Conservation (phyloP, 306 rosid species). For the Corylus americana region DNA sequence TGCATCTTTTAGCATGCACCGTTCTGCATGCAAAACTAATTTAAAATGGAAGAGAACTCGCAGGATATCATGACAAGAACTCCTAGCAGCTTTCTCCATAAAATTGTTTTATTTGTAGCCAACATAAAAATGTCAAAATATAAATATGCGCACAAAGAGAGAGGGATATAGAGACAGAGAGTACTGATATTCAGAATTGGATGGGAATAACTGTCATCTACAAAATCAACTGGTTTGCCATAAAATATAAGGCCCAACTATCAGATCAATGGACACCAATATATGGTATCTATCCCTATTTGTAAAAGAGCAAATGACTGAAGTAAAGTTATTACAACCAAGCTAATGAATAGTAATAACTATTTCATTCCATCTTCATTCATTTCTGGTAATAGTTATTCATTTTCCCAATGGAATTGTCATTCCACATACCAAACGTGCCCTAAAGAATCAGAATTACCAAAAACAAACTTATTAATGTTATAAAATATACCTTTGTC, state of each 20-base stretch:
- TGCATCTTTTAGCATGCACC: background rate
- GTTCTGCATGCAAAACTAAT: background rate
- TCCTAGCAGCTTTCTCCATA: background rate
- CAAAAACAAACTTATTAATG: background rate
- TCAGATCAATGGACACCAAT: conserved; percentile 34
- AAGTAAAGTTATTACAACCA: no score
- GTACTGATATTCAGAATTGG: background rate
- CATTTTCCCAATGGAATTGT: no score
- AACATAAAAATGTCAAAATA: background rate
- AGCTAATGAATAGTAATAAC: no score
- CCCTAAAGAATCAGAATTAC: background rate
- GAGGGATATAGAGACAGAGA: background rate
- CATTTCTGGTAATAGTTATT: no score
- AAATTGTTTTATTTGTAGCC: background rate
- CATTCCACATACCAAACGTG: no score
- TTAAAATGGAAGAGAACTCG: background rate
- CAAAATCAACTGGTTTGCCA: background rate
- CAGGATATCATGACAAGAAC: background rate
- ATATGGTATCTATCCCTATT: conserved; percentile 11
- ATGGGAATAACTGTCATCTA: background rate
- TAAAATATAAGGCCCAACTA: background rate
- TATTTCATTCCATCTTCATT: no score
- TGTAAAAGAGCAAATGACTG: background rate
- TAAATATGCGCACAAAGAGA: background rate
- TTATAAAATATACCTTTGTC: conserved; percentile 54